Base-by-base conservation (phyloP, 2,329 filamentous ascomycete genomes). In the Triangularia setosa region DNA sequence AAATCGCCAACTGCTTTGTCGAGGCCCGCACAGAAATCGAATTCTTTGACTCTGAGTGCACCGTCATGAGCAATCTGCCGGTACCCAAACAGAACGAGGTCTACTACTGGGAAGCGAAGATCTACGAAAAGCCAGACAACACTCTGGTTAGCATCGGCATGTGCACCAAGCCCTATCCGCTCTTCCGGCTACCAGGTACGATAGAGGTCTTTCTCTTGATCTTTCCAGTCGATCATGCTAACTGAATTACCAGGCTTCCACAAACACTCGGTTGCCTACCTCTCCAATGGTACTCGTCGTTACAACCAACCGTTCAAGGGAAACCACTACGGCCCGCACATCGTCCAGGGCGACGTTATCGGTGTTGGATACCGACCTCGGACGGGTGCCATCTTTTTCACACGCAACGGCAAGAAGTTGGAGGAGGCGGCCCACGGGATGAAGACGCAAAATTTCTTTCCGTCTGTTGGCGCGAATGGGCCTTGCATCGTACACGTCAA, bases 11-110 rank as follows among this genome's bases (percentile, higher is more conserved):
- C 78, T 99, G 95, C 78, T 99, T 99, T 75, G 95, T 99, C 68
- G 94, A 99, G 78, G 94, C 82, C 48, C 87, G 95, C 69, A 99
- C 95, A 11, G 95, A 99, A 77, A 97, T 99, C 68, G 95, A 99
- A 76, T 99, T 99, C 79, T 99, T 96, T 74, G 95, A 99, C 77
- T 95, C 93, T 1, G 95, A 96, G 76, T 98, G 94, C 80, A 96
- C 93, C 71, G 95, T 98, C 67, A 92, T 97, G 81, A 96, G 91
- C 81, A 99, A 99, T 73, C 79, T 99, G 48, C 95, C 95, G 0
- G 92, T 99, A 7, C 95, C 95, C 14, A 99, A 99, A 75, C 95
- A 99, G 75, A 99, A 99, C 74, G 95, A 99, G 74, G 94, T 98
- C 11, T 99, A 99, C 77, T 99, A 99, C 78, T 99, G 95, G 95